Base-by-base conservation (phyloP, 2,329 filamentous ascomycete genomes). In the Claviceps quebecensis region DNA sequence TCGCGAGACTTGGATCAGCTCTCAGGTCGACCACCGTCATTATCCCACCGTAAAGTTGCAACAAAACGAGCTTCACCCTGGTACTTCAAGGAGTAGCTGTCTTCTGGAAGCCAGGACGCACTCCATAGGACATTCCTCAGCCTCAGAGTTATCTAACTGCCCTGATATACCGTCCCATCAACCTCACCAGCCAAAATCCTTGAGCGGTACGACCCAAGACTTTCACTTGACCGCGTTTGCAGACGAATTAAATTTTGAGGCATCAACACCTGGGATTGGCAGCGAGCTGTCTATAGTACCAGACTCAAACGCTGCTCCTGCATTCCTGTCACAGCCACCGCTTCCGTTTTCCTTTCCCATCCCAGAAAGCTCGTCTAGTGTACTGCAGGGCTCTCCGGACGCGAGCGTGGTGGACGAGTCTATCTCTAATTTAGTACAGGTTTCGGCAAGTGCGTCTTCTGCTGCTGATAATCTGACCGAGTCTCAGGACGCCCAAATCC, bases 401-500 rank as follows among this genome's bases (percentile, higher is more conserved):
- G 38, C 48, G 46, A 40, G 36, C 7, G 47, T 48, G 9, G 45
- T 55, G 23, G 43, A 36, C 29, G 55, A 52, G 16, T 56, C 50
- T 14, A 39, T 52, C 1, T 43, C 51, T 11, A 23, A 39, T 17
- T 45, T 47, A 16, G 52, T 26, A 1, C 47, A 47, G 13, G 41
- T 22, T 11, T 49, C 48, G 8, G 36, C 40, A 6, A 43, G 23
- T 26, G 48, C 19, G 9, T 14, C 17, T 36, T 34, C 23, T 5
- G 41, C 17, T n/a, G 36, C 40, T 11, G 45, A 26, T 23, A 26
- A 22, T 47, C 8, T 11, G 17, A 46, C 53, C 37, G 57, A 56
- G 45, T 60, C 57, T 41, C 64, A 62, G 53, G 63, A 60, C 50
- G 60, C 63, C 41, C 65, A 65, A 47, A 45, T 60, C n/a, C 40